Conservation (phyloP, 2,329 filamentous ascomycete species). For the Ceratocystis eucalypticola region DNA sequence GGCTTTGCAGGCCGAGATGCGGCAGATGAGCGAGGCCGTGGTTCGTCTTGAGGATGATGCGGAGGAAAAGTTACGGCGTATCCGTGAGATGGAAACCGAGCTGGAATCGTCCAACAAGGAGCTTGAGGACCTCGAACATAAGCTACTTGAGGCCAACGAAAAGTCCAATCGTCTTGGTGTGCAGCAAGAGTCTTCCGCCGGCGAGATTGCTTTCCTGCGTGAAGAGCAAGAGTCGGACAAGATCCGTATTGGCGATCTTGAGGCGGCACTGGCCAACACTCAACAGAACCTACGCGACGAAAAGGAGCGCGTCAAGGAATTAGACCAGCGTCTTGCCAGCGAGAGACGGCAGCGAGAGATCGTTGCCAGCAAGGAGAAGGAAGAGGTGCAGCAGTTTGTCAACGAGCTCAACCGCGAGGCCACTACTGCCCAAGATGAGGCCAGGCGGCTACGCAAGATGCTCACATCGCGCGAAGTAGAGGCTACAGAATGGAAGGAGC, state of each 20-base stretch:
- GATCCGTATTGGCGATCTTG: conserved; percentile 90
- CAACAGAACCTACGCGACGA: conserved; percentile 73
- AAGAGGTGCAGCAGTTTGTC: conserved; percentile 85
- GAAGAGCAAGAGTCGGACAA: conserved; percentile 97
- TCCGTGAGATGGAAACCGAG: conserved; percentile 71
- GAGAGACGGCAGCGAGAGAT: conserved; percentile 80
- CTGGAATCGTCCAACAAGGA: conserved; percentile 74
- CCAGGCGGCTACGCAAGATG: conserved; percentile 66
- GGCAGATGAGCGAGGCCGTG: conserved; percentile 74
- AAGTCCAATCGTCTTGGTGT: conserved; percentile 81
- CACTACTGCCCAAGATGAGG: conserved; percentile 71
- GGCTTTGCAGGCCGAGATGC: conserved; percentile 87
- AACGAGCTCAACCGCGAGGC: conserved; percentile 84
- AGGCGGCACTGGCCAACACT: conserved; percentile 66
- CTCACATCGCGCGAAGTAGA: conserved; percentile 76
- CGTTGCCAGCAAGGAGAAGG: conserved; percentile 77
- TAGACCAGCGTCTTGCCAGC: conserved; percentile 60
- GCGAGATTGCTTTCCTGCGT: conserved; percentile 84
- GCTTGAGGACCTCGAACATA: conserved; percentile 71
- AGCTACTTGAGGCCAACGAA: conserved; percentile 68
- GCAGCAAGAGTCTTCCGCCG: conserved; percentile 82
- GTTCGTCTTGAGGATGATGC: conserved; percentile 83
- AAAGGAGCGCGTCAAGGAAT: conserved; percentile 58
- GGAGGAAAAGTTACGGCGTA: conserved; percentile 60
- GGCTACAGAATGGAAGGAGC: conserved; percentile 79